Evolutionary conservation across 1,284 basidiomycete species (phyloP), one percentile per base, ranked within the genome.

Genomic region (Ceratobasidium sp.): DNA sequence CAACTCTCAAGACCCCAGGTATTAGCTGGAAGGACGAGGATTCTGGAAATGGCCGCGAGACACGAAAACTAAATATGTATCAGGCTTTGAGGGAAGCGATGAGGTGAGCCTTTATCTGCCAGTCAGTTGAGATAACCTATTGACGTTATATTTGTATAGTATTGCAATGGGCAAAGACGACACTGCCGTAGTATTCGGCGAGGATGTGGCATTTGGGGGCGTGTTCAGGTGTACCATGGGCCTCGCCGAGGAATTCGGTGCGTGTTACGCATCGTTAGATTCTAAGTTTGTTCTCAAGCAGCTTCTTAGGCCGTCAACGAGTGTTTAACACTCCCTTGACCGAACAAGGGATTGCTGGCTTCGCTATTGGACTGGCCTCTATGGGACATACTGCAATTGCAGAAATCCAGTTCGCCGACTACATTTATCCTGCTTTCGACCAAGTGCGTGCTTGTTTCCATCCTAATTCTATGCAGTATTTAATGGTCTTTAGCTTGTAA

Each of bases 261-360:
- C 73, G 82, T 23, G 74, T 18, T 23, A 35, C 26, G 61, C 58
- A 62, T 59, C 73, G 49, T 7, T 74, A 35, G 14, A 54, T 32
- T 13, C 23, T 26, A 2, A 6, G 26, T 5, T 57, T 47, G 38
- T 73, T 70, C 71, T 73, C 18, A 30, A 41, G 63, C 46, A 70
- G 49, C 52, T 71, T 47, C 54, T 30, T 77, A 95, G 93, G 95
- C 44, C 87, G 89, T 61, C 94, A 96, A 81, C 88, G 95, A 50
- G 94, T 98, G n/a, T 97, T 98, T 82, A 97, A 98, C 81, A 97
- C 95, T 0, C 95, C 95, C 5, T 81, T 97, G 69, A 96, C 94
- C 0, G 95, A 97, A 79, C 95, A 98, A 81, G 96, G 96, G 5
- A 97, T 98, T 71, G 95, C 93, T 52, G 96, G 96, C 8, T 98